Percentiles rank a stretch among this genome's conserved stretches.
Conservation (phyloP, 2,329 filamentous ascomycete species). For the Ophiostoma piceae region DNA sequence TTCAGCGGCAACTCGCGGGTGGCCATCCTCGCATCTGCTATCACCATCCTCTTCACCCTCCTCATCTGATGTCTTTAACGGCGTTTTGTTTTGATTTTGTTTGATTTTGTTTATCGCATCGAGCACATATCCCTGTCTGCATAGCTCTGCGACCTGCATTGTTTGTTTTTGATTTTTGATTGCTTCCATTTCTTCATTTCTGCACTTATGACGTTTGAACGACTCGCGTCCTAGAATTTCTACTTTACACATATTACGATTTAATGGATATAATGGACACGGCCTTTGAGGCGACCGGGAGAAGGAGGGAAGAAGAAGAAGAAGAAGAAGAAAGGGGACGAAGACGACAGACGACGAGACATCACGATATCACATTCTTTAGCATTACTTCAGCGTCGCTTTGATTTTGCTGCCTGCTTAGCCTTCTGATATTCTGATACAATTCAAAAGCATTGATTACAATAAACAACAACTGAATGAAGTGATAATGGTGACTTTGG, state of each 20-base stretch:
- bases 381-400: neutral
- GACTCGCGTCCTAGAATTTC: neutral
- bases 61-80: neutral
- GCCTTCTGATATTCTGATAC: neutral
- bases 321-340: no score
- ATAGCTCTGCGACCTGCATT: slow-evolving; percentile 11
- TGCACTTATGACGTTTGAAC: neutral
- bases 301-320: neutral
- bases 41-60: slow-evolving; percentile 18
- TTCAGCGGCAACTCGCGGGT: neutral
- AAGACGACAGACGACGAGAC: neutral
- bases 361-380: neutral
- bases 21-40: neutral
- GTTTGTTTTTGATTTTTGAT: neutral
- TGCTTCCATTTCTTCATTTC: neutral
- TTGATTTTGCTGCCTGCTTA: neutral
- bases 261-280: slow-evolving; percentile 18
- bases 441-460: neutral
- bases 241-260: slow-evolving; percentile 18
- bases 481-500: neutral
- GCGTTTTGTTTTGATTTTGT: neutral
- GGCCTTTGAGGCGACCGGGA: neutral
- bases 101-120: neutral
- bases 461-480: neutral
- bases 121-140: slow-evolving; percentile 14